A percentile compares a stretch with the other conserved stretches of the same genome.
Conservation (phyloP, 1,284 basidiomycete genomes). For the Microstroma glucosiphilum region DNA sequence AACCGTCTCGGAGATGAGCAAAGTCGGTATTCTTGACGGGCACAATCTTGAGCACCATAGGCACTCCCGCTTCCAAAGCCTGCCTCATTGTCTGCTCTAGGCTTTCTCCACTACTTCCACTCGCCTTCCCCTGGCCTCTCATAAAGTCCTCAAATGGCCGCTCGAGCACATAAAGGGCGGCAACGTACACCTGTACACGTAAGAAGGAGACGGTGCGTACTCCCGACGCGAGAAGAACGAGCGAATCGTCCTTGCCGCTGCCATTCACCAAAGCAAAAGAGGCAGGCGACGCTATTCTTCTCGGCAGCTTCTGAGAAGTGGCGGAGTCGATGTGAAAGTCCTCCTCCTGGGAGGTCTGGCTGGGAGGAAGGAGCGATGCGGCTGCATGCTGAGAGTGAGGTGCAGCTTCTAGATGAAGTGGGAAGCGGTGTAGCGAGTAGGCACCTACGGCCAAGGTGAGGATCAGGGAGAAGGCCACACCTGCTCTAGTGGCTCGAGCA, state of each 20-base stretch:
- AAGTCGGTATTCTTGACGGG: constrained; percentile 74
- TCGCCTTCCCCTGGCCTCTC: background rate
- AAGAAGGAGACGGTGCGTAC: constrained; percentile 77
- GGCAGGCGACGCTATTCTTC: background rate
- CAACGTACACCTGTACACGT: constrained; percentile 72
- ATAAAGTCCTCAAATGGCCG: constrained; percentile 17
- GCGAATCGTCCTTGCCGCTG: background rate
- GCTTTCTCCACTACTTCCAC: background rate
- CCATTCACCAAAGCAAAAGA: background rate
- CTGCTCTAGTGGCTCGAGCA: no score
- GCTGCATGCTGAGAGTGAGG: no score
- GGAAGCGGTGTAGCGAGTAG: no score
- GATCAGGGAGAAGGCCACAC: no score
- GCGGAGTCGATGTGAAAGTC: background rate
- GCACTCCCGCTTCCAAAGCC: constrained; percentile 23
- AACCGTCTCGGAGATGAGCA: constrained; percentile 75
- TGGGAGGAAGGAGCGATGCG: no score
- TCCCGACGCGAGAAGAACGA: constrained; percentile 65
- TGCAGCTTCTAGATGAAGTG: no score
- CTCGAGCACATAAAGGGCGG: constrained; percentile 76
- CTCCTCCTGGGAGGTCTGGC: background rate
- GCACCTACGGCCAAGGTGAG: no score
- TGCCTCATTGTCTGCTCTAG: constrained; percentile 1
- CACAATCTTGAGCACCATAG: constrained; percentile 53
- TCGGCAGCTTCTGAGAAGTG: background rate